Evolutionary conservation across 2,329 filamentous ascomycete genomes (phyloP), one percentile per base, ranked within the genome.

Genomic region (Emericellopsis atlantica): DNA sequence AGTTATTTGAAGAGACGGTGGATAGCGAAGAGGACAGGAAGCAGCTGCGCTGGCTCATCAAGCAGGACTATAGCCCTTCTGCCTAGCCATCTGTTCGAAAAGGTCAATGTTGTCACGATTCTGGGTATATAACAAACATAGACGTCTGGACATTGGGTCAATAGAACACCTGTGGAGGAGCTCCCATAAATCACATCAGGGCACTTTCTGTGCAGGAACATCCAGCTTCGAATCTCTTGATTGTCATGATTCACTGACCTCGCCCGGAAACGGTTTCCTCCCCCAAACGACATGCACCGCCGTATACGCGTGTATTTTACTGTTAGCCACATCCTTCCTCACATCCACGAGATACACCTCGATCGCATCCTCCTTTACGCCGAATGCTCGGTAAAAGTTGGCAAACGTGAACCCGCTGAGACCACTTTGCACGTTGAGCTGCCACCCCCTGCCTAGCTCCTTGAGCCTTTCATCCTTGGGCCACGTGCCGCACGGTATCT

Each of bases 401-500:
- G 54, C 54, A 42, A 65, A 54, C 8, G 63, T 64, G 43, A 69
- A 65, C 2, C 64, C 66, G 41, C 65, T 64, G n/a, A 70, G 49
- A 0, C 67, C 66, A 14, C 59, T 55, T 8, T 60, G 43, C 23
- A 65, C 57, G 37, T 68, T 67, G 15, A 51, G 52, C 49, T 69
- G 62, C 67, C 66, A 69, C 50, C 67, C 57, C 32, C 51, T 56
- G 0, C 68, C 68, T 5, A 71, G 45, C 12, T 63, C 58, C 48
- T 64, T 69, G 39, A 66, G 55, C 16, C 51, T 49, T 33, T 58
- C 57, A 37, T 70, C 58, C 46, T 64, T 67, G 1, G 74, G 60
- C 75, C 74, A 78, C 11, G 26, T 38, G 24, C 42, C 74, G 37
- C 70, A 59, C 0, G 74, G 74, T 32, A 76, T 57, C 51, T 70